Conservation (phyloP, 805 yeast species). For the Zygoascus bituminiphila region DNA sequence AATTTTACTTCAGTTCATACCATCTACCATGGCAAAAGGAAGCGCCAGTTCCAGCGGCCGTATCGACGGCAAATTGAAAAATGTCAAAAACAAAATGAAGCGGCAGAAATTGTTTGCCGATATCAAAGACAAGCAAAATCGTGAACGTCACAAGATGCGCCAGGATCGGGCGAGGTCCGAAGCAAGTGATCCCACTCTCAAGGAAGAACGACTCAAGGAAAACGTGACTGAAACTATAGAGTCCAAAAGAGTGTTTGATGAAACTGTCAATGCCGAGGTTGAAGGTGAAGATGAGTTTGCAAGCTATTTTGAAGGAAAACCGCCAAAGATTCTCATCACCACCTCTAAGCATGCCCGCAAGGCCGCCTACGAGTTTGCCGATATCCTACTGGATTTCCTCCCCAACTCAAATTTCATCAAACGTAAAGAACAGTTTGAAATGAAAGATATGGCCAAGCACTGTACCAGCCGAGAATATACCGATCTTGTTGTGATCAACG, state of each 20-base stretch:
- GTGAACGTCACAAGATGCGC: slow-evolving; percentile 67
- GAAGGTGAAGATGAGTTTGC: slow-evolving; percentile 48
- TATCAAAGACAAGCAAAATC: slow-evolving; percentile 64
- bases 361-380: slow-evolving; percentile 85
- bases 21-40: background rate
- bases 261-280: slow-evolving; percentile 48
- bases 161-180: slow-evolving; percentile 85
- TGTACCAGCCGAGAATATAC: slow-evolving; percentile 81
- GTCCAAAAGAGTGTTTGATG: slow-evolving; percentile 76
- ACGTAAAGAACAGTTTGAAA: slow-evolving; percentile 72
- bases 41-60: background rate
- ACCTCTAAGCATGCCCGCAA: slow-evolving; percentile 82
- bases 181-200: slow-evolving; percentile 70
- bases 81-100: slow-evolving; percentile 51
- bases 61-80: slow-evolving; percentile 1
- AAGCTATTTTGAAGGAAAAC: slow-evolving; percentile 46
- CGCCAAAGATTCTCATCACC: slow-evolving; percentile 84
- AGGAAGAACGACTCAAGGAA: slow-evolving; percentile 65
- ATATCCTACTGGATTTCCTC: slow-evolving; percentile 69
- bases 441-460: slow-evolving; percentile 79
- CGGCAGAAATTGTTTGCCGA: slow-evolving; percentile 73
- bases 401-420: slow-evolving; percentile 84
- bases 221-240: slow-evolving; percentile 82
- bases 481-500: slow-evolving; percentile 82
- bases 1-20: background rate